phyloP scores from a whole-genome alignment of 306 rosid genomes.

The Aeschynomene evenia region DNA sequence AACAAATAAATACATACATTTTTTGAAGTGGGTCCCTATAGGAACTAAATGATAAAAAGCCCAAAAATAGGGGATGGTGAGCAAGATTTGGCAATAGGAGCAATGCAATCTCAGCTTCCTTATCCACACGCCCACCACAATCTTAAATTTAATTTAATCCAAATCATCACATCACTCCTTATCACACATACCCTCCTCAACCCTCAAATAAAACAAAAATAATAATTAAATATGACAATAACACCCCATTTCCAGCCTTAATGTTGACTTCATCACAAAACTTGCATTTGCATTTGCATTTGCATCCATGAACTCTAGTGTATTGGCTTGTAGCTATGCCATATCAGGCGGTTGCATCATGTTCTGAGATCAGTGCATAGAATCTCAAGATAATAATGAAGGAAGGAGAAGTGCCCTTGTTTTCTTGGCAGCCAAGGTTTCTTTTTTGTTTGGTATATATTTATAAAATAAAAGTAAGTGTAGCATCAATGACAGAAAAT shows the following conservation, averaged over 20 bases:
- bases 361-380: constrained; percentile 41
- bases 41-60: constrained; percentile 24
- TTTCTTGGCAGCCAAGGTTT: constrained; percentile 61
- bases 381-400: constrained; percentile 38
- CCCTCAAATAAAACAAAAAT: constrained; percentile 12
- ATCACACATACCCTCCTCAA: constrained; percentile 34
- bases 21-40: constrained; percentile 50
- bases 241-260: neutral
- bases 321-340: constrained; percentile 72
- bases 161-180: constrained; percentile 34
- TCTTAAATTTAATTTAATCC: constrained; percentile 17
- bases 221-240: neutral
- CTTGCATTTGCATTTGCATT: constrained; percentile 33
- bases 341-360: constrained; percentile 56
- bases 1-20: no score
- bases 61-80: neutral
- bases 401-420: constrained; percentile 75
- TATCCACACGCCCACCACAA: constrained; percentile 92
- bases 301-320: constrained; percentile 85
- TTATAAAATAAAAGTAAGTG: no score
- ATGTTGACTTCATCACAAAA: neutral
- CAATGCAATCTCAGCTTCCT: constrained; percentile 90
- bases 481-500: no score
- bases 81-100: constrained; percentile 66
- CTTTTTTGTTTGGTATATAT: no score